phyloP scores from a whole-genome alignment of 2,329 filamentous ascomycete species.

The Trichophaea hybrida region DNA sequence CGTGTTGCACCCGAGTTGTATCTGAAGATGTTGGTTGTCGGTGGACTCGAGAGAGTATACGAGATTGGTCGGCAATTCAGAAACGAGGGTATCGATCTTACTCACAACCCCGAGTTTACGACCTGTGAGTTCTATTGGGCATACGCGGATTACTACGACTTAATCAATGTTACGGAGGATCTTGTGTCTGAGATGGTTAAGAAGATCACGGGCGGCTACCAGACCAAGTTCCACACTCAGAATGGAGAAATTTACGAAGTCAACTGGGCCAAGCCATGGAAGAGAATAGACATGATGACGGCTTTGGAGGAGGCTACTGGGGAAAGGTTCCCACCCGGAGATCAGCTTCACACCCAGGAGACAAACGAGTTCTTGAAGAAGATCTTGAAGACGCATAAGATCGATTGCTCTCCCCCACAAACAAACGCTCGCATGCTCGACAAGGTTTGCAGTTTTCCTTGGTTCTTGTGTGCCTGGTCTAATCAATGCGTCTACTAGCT shows the following conservation, averaged over 20 bases:
- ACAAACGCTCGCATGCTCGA: conserved; percentile 96
- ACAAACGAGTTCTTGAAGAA: conserved; percentile 75
- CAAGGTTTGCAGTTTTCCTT: conserved; percentile 36
- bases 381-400: conserved; percentile 73
- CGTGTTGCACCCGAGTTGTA: conserved; percentile 90
- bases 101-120: conserved; percentile 97
- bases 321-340: conserved; percentile 83
- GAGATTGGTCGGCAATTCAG: conserved; percentile 92
- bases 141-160: conserved; percentile 78
- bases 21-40: conserved; percentile 91
- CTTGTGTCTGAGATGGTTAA: conserved; percentile 82
- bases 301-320: conserved; percentile 77
- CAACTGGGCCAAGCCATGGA: conserved; percentile 95
- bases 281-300: conserved; percentile 87
- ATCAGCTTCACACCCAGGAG: conserved; percentile 78
- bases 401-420: conserved; percentile 77
- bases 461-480: conserved; percentile 23
- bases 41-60: conserved; percentile 86
- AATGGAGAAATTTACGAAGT: conserved; percentile 74
- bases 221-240: conserved; percentile 55
- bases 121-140: conserved; percentile 96
- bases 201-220: conserved; percentile 69
- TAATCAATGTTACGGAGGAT: conserved; percentile 85
- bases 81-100: conserved; percentile 82
- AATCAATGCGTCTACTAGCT: conserved; percentile 9